Evolutionary conservation across 805 yeast genomes (phyloP), one percentile per base, ranked within the genome.

Genomic region (Spathaspora arborariae): DNA sequence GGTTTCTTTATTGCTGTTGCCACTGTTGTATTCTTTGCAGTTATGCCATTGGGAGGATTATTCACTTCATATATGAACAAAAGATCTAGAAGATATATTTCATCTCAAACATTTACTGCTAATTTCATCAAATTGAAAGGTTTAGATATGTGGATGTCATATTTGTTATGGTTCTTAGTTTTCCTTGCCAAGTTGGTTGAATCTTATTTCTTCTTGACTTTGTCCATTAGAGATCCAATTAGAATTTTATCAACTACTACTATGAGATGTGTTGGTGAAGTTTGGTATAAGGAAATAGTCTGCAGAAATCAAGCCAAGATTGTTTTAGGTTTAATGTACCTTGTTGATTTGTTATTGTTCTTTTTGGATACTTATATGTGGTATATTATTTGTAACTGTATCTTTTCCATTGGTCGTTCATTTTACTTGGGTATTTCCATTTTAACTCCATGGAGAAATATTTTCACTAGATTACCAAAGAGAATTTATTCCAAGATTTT

Each of bases 371-470:
- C 99, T 51, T 94, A 89, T 70, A 80, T 94, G 85, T 94, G 99
- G 99, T 94, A 94, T 79, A 91, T 94, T 76, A 76, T 94, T 59
- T 84, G 87, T 68, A 94, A 92, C 81, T 86, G 96, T 70, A 80
- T 89, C 56, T 91, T 89, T 82, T 92, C 98, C 51, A 89, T 94
- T 62, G 97, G 96, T 59, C 88, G 96, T 67, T 94, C 99, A 13
- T 94, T 94, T 80, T 94, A 92, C 79, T 80, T 95, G 70, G 99
- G 99, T 85, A 91, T 94, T 60, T 94, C 99, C 40, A 92, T 94
- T 56, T 82, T 91, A 78, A 94, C 99, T 37, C 99, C 99, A 52
- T 94, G 99, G 99, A 88, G 98, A 82, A 94, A 95, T 68, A 91
- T 94, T 58, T 94, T 92, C 78, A 84, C 97, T 45, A 85, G 99